A percentile compares a stretch with the other conserved stretches of the same genome.
These are phyloP conservation scores for Xylaria sp. DNA, from an alignment of 2,329 filamentous ascomycete genomes.

Conservation along the genomic window DNA sequence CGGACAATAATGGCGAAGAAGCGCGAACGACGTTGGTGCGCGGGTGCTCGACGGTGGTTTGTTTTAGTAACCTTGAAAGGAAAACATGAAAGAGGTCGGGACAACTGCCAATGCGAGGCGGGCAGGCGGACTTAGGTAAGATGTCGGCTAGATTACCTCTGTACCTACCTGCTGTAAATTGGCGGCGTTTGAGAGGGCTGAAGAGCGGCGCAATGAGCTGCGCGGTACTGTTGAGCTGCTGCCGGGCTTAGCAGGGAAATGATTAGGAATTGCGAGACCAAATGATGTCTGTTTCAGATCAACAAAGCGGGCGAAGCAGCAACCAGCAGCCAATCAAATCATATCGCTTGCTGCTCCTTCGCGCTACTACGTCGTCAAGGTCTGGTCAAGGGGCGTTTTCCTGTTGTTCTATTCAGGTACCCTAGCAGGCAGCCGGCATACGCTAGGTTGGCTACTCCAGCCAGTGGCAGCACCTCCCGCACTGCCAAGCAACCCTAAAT, in stretches of 20 bases:
- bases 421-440: neutral
- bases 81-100: neutral
- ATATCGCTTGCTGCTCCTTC: neutral
- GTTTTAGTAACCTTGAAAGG: constrained; percentile 14
- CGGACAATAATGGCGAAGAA: neutral
- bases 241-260: constrained; percentile 21
- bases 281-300: constrained; percentile 40
- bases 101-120: constrained; percentile 1
- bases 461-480: constrained; percentile 23
- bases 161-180: neutral
- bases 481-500: constrained; percentile 15
- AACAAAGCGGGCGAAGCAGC: constrained; percentile 40
- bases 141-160: neutral
- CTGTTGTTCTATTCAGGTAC: neutral
- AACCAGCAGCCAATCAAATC: constrained; percentile 30
- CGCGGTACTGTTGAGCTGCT: neutral
- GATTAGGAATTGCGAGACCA: constrained; percentile 31
- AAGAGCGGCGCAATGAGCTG: neutral
- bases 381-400: constrained; percentile 3
- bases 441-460: neutral
- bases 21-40: neutral
- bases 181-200: neutral
- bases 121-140: neutral
- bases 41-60: constrained; percentile 5
- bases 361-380: constrained; percentile 8